Base-by-base conservation (phyloP, 768 basidiomycete genomes). In the Boletus rubescentipes region DNA sequence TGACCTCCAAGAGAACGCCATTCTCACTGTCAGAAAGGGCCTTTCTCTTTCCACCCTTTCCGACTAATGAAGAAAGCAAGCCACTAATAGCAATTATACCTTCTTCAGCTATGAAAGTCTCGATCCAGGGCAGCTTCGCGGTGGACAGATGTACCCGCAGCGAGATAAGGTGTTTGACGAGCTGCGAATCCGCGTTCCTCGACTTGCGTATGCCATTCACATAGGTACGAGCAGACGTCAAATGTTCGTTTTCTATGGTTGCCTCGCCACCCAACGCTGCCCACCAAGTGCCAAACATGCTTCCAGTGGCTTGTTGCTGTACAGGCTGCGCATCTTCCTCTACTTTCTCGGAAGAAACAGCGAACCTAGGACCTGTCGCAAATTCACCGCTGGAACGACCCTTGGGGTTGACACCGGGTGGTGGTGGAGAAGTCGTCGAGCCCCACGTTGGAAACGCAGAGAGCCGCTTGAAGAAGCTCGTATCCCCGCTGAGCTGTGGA, bases 111-210 rank as follows among this genome's bases (percentile, higher is more conserved):
- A 76, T 74, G 64, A 97, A 96, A 34, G 85, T 83, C 59, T 86
- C 77, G 46, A 93, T 84, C 83, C 92, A 95, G 3, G 77, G 71
- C 12, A 94, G 55, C 54, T 84, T 85, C 0, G 88, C 90, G 0
- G 93, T 94, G 3, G 93, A 91, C 1, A 97, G 74, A 62, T 92
- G 89, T 0, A 94, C 89, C 3, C 93, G 84, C 16, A 98, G 75
- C 1, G 87, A 84, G 39, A 93, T 87, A 2, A 97, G 74, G 61
- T 90, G 84, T 64, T 90, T 93, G 46, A 81, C 77, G 26, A 93
- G 77, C 62, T 82, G 84, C 36, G 79, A 71, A 60, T 87, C 84
- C 9, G 75, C 71, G 5, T 76, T 60, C 61, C 79, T 89, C 46
- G 75, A 75, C 15, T 70, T 77, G 47, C 79, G 79, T 49, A 93